Conservation (phyloP, 2,329 filamentous ascomycete genomes). For the Camillea tinctor region DNA sequence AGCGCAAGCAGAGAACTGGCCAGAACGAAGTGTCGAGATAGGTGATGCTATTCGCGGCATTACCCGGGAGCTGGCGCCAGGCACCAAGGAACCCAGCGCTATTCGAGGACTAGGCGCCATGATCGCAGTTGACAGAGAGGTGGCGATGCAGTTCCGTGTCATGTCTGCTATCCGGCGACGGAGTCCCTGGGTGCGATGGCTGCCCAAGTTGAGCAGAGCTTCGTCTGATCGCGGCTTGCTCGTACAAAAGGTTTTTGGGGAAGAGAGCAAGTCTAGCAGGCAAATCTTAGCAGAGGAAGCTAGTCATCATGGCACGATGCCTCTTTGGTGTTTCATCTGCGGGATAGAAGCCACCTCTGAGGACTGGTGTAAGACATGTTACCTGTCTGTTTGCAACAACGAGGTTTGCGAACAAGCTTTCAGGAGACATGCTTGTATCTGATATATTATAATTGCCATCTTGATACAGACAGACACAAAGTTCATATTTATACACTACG, state of each 20-base stretch:
- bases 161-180: conserved; percentile 19
- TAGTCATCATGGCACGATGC: conserved; percentile 9
- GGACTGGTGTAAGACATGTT: conserved; percentile 19
- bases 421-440: conserved; percentile 17
- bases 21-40: conserved; percentile 13
- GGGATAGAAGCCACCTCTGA: conserved; percentile 17
- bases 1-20: conserved; percentile 13
- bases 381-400: conserved; percentile 16
- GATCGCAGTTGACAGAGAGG: conserved; percentile 12
- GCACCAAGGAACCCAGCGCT: conserved; percentile 10
- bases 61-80: conserved; percentile 11
- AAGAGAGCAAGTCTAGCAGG: conserved; percentile 15
- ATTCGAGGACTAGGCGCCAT: conserved; percentile 14
- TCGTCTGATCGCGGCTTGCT: conserved; percentile 13
- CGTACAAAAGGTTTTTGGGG: conserved; percentile 16
- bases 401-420: conserved; percentile 17
- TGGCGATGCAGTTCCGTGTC: conserved; percentile 12
- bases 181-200: conserved; percentile 13
- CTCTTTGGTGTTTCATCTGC: conserved; percentile 18
- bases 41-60: conserved; percentile 16
- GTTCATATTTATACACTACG: not conserved
- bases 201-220: conserved; percentile 13
- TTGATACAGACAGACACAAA: conserved; percentile 1
- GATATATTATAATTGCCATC: not conserved
- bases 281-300: conserved; percentile 10